Percentiles rank a stretch among this genome's conserved stretches.
phyloP scores from a whole-genome alignment of 257 asterid genomes.

The Rhazya stricta region DNA sequence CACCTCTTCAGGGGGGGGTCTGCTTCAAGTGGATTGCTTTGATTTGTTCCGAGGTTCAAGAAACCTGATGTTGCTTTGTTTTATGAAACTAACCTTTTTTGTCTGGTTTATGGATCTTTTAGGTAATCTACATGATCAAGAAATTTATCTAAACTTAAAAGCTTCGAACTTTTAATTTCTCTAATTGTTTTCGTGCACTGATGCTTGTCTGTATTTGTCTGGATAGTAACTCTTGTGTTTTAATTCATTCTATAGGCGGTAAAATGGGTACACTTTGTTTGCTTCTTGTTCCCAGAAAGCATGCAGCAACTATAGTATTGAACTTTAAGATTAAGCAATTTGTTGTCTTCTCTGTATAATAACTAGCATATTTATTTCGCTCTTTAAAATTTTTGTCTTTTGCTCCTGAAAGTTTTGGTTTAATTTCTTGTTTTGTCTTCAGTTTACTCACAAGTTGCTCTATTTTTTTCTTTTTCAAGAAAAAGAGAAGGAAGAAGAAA shows the following conservation, averaged over 20 bases:
- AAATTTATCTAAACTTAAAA: background rate
- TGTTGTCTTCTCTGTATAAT: slow-evolving; percentile 1
- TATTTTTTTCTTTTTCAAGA: background rate
- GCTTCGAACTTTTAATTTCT: background rate
- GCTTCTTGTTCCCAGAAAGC: background rate
- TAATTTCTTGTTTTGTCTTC: slow-evolving; percentile 6
- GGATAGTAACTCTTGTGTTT: background rate
- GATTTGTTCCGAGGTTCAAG: background rate
- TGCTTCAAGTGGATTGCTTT: background rate
- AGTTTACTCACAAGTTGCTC: background rate
- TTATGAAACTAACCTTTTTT: background rate
- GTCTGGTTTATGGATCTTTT: background rate
- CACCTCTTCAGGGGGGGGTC: background rate
- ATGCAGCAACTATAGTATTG: background rate
- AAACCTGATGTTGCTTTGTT: background rate
- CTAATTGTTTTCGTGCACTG: background rate
- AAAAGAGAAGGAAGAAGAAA: background rate
- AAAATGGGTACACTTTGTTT: background rate
- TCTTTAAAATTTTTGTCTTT: slow-evolving; percentile 6
- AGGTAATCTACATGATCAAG: background rate
- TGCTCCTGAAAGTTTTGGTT: background rate
- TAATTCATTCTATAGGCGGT: background rate
- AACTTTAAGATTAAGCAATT: background rate
- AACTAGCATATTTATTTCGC: background rate
- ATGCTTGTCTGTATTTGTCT: background rate